These are phyloP conservation scores for Oryza meridionalis DNA, from an alignment of 176 grass and related monocot genomes.

Conservation along the genomic window DNA sequence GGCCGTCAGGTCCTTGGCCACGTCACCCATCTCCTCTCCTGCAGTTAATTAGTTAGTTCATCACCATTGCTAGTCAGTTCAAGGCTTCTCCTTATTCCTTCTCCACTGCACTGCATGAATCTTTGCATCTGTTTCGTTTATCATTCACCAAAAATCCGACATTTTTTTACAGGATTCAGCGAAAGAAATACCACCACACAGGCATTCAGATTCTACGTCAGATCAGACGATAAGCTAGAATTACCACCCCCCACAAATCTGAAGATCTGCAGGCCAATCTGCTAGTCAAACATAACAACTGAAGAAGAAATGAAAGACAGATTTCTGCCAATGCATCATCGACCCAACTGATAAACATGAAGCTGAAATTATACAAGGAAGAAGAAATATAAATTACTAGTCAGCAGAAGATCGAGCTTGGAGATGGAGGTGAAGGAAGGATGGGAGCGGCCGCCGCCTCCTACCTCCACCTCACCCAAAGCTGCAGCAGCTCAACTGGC, in stretches of 20 bases:
- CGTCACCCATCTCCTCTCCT: slow-evolving; percentile 87
- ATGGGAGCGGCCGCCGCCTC: neutral
- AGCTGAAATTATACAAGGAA: neutral
- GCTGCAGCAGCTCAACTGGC: neutral
- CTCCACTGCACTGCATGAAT: neutral
- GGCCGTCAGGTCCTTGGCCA: slow-evolving; percentile 80
- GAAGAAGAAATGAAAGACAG: neutral
- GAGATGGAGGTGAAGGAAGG: neutral
- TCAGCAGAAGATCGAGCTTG: neutral
- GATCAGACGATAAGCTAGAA: neutral
- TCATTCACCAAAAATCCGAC: neutral
- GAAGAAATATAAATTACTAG: neutral
- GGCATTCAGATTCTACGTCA: neutral
- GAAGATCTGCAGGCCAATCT: neutral
- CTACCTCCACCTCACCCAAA: neutral
- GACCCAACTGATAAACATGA: neutral
- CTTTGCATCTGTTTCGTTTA: neutral
- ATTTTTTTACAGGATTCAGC: neutral
- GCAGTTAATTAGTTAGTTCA: neutral
- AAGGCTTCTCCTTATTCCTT: neutral
- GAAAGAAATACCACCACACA: neutral
- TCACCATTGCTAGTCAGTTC: neutral
- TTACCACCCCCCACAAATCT: neutral
- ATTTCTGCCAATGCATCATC: neutral
- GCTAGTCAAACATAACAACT: neutral